A percentile compares a stretch with the other conserved stretches of the same genome.
Conservation (phyloP, 2,329 filamentous ascomycete genomes). For the Colletotrichum caudatum region DNA sequence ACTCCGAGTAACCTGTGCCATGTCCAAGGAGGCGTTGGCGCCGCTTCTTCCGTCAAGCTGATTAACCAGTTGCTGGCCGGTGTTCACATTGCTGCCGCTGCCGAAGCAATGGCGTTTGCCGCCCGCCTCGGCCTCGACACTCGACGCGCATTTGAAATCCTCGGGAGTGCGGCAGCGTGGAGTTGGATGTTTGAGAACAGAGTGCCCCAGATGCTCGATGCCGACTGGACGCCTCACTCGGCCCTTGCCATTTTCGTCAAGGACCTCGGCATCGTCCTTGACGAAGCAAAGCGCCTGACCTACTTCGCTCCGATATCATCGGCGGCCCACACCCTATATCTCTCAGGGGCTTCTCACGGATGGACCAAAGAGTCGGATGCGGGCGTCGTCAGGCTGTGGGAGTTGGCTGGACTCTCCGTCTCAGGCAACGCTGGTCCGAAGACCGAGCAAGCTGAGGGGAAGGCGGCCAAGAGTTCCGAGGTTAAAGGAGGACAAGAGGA, state of each 20-base stretch:
- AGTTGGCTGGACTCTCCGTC: constrained; percentile 45
- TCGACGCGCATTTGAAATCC: constrained; percentile 59
- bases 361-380: constrained; percentile 51
- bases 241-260: constrained; percentile 53
- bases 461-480: background rate
- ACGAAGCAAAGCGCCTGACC: constrained; percentile 49
- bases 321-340: constrained; percentile 49
- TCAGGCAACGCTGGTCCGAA: constrained; percentile 38
- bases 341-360: constrained; percentile 50
- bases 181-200: constrained; percentile 55
- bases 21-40: constrained; percentile 63
- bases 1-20: constrained; percentile 54
- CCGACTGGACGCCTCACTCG: constrained; percentile 51
- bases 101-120: constrained; percentile 68
- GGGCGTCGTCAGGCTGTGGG: constrained; percentile 55
- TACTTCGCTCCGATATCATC: constrained; percentile 49
- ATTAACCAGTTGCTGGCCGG: constrained; percentile 70
- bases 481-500: constrained; percentile 11
- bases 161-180: constrained; percentile 54
- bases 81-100: constrained; percentile 67
- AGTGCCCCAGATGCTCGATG: constrained; percentile 51
- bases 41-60: constrained; percentile 68
- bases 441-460: background rate
- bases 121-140: constrained; percentile 65
- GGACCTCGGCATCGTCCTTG: constrained; percentile 50